Evolutionary conservation across 73 alveolate genomes (phyloP), one percentile per base, ranked within the genome.

Genomic region (Stentor coeruleus): DNA sequence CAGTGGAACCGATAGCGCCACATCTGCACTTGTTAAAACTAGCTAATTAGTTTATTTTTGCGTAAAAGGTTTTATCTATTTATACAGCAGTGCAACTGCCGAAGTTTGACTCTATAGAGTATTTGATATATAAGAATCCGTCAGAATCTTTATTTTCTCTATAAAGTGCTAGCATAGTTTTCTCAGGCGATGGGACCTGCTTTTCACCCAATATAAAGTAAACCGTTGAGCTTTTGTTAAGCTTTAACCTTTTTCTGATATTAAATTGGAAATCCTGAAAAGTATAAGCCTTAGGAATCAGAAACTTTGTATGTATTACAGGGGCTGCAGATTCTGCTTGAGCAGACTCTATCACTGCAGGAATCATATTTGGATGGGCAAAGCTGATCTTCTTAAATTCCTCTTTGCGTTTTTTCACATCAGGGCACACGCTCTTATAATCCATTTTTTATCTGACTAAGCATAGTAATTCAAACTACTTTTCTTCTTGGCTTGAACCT

Each of bases 401-500:
- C 20, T 49, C 66, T 49, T 49, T 49, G 6, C 20, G 6, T 20
- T 49, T 49, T 49, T 20, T 49, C 28, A 49, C 20, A 49, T 49
- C 66, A n/a, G n/a, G n/a, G n/a, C n/a, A n/a, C n/a, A n/a, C n/a
- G n/a, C n/a, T n/a, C n/a, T n/a, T n/a, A n/a, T n/a, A n/a, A n/a
- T n/a, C n/a, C n/a, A n/a, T n/a, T n/a, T n/a, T n/a, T n/a, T n/a
- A n/a, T n/a, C n/a, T n/a, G n/a, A n/a, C 66, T 49, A 49, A 49
- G 66, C 66, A 49, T 49, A 49, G 20, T 49, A 49, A 49, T 49
- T 49, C 66, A 49, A 87, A 39, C 89, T 85, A 60, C 92, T 93
- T 87, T 95, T 95, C 92, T 95, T 95, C 95, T 95, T 95, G 28
- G 97, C 93, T 89, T 93, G 90, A 39, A 95, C 98, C 74, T 86